Evolutionary conservation across 1,139 yeast genomes (phyloP), one percentile per base, ranked within the genome.

Genomic region (Saccharomyces pastorianus): DNA sequence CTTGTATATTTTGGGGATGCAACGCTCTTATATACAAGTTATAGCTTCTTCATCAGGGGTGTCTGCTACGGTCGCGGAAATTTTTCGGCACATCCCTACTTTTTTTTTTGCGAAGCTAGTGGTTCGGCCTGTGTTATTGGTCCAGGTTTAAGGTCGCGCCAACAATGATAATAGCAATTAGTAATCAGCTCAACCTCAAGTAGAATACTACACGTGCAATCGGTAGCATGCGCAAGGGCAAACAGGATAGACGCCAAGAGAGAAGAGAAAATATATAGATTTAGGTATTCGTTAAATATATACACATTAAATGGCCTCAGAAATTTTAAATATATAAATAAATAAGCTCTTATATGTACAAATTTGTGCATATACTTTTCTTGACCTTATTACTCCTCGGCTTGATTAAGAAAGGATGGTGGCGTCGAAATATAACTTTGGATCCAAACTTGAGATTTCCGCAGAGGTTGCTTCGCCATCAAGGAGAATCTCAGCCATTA

Each of bases 391-490:
- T 29, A 13, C 13, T 29, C n/a, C 32, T 29, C 13, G n/a, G 13
- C 13, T 11, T 13, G 13, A 9, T 29, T 29, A 29, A 29, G 32
- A 17, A 17, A 41, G 25, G 11, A 41, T 25, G 26, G 46, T 25
- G 11, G 93, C 95, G 72, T 85, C 96, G 67, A 91, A 91, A 69
- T 86, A 89, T 55, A 86, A 74, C 47, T 88, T 81, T 20, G 98
- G 98, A 66, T 90, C 93, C 56, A 93, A 77, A 1, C 90, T 85
- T 47, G 85, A 78, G 38, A 90, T 81, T 66, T 88, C 88, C 25
- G 96, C 95, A 56, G 89, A 82, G 49, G 73, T 77, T 9, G 85
- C 84, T 58, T 80, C 81, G n/a, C 98, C 98, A 53, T 91, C 98
- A 53, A 91, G 72, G 51, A 93, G 71, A 55, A 93, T 67, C 71